phyloP scores from a whole-genome alignment of 164 flowering plant species.

The Houttuynia cordata region DNA sequence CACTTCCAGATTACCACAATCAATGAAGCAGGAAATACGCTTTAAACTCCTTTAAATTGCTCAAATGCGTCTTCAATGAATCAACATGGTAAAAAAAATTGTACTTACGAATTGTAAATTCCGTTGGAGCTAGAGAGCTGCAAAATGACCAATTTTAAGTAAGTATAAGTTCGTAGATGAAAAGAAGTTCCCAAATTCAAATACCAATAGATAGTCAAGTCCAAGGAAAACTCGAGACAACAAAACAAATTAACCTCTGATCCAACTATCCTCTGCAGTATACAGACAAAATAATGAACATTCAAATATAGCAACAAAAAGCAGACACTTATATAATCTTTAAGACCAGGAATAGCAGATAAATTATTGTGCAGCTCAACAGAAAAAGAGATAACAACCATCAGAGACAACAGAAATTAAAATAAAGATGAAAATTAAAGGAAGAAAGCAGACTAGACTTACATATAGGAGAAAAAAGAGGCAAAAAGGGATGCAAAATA shows the following conservation, averaged over 20 bases:
- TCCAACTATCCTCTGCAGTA: background rate
- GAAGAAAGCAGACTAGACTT: no score
- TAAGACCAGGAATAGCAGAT: no score
- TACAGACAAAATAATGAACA: background rate
- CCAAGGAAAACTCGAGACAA: background rate
- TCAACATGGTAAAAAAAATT: background rate
- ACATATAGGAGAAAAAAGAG: no score
- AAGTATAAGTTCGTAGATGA: background rate
- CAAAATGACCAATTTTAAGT: background rate
- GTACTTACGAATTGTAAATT: conserved; percentile 12
- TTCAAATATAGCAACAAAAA: background rate
- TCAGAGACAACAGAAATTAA: no score
- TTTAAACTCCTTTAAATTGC: no score
- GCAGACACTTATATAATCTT: background rate
- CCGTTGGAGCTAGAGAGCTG: conserved; percentile 2
- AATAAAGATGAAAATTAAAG: no score
- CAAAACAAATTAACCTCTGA: background rate
- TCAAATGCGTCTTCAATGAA: no score
- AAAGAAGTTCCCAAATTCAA: background rate
- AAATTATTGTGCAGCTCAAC: no score
- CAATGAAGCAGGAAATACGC: no score
- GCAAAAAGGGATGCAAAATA: background rate
- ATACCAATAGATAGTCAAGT: background rate
- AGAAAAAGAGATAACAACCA: no score
- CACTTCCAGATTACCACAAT: no score